Evolutionary conservation across 1,139 yeast species (phyloP), one percentile per base, ranked within the genome.

Genomic region (Keqinozyma sinolaborantium): DNA sequence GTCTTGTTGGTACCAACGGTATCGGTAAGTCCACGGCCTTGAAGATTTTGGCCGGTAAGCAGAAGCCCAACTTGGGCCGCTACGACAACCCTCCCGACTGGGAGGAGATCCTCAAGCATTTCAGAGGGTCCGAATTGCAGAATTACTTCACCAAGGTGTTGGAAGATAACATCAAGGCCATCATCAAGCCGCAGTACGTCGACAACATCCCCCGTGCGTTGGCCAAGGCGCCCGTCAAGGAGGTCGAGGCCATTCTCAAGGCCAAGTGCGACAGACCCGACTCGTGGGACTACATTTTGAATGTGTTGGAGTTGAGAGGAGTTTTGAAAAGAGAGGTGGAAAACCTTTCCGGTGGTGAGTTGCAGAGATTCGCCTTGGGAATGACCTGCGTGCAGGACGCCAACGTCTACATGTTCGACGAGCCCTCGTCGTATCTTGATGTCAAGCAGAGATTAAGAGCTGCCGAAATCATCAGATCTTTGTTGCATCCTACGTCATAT

Each of bases 361-460:
- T 92, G 59, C 98, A 92, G 70, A 83, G 98, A 70, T 92, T 92
- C 58, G 97, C 98, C 30, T 83, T 92, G 58, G 98, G 94, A 50
- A 82, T 92, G 87, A 85, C 97, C 13, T 87, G 96, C 71, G 90
- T 90, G 29, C 97, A 92, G 65, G 72, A 70, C 23, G 97, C 97
- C 36, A 86, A 88, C 51, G 97, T 92, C 30, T 92, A 92, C 66
- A 92, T 92, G 98, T 92, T 92, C 61, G 98, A 92, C 68, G 98
- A 92, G 70, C 98, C 98, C 31, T 90, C 97, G 16, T 92, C 98
- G 10, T 92, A 92, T 65, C 71, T 92, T 61, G 98, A 92, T 75
- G 97, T 92, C 45, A 92, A 92, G 67, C 98, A 92, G 68, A 92
- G 98, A 79, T 78, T 92, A 60, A 85, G 94, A 56, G 98, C 98